These are phyloP conservation scores for Nakaseomyces bracarensis DNA, from an alignment of 1,139 yeast species.

Conservation along the genomic window DNA sequence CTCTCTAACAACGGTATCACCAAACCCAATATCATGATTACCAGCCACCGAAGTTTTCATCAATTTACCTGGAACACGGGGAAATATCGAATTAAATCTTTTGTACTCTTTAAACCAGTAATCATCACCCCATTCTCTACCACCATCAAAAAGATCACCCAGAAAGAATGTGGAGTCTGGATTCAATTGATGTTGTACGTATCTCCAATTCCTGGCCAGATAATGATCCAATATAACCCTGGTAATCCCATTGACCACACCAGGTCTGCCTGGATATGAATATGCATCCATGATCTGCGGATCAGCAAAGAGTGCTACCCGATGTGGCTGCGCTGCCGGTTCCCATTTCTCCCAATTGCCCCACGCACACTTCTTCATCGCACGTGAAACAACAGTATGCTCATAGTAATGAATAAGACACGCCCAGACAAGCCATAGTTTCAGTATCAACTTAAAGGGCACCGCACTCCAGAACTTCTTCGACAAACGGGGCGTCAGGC, in stretches of 20 bases:
- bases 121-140: conserved; percentile 71
- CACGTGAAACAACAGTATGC: conserved; percentile 43
- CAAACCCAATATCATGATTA: conserved; percentile 93
- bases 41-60: conserved; percentile 70
- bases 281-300: conserved; percentile 82
- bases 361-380: conserved; percentile 55
- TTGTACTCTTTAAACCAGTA: conserved; percentile 66
- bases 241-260: conserved; percentile 40
- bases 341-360: conserved; percentile 52
- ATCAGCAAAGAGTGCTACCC: conserved; percentile 74
- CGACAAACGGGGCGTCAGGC: neutral
- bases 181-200: conserved; percentile 48
- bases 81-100: conserved; percentile 61
- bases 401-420: conserved; percentile 51
- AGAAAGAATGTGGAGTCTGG: conserved; percentile 75
- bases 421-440: conserved; percentile 37
- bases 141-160: conserved; percentile 94
- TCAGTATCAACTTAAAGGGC: neutral
- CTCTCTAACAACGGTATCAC: conserved; percentile 48
- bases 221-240: conserved; percentile 55
- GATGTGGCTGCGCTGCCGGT: conserved; percentile 39
- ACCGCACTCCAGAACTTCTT: neutral
- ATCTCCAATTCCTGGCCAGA: conserved; percentile 66
- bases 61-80: conserved; percentile 38
- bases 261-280: conserved; percentile 55